Evolutionary conservation across 75 land plant species (phyloP), one percentile per base, ranked within the genome.

Genomic region (Pinus tabuliformis): DNA sequence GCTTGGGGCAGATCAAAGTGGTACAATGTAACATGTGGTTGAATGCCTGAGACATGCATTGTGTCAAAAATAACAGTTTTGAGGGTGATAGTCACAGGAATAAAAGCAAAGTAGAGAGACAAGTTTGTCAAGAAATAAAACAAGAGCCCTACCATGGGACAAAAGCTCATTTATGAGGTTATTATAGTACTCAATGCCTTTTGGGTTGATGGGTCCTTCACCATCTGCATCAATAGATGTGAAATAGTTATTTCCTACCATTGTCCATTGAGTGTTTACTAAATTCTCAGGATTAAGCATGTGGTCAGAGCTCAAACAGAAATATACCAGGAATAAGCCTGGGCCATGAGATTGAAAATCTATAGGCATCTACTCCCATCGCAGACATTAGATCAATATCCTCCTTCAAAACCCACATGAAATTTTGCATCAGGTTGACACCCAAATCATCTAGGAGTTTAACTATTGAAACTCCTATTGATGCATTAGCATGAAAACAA

Each of bases 1-100:
- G 68, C 72, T 79, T 86, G 89, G 6, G 89, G 89, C 42, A 84
- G 71, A 73, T 86, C 88, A 58, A 68, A 76, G 66, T 86, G 88
- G 73, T 77, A 64, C 4, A 87, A 73, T 0, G 77, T 73, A 14
- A 87, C 81, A 74, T 82, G 87, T 61, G 84, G 84, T 52, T 87
- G 57, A 54, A 87, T 79, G 62, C 87, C 89, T 65, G 57, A 0
- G 37, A 56, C 37, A 30, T 14, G 37, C 18, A 63, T 15, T 28
- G 6, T 26, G 61, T 59, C 36, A 63, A 5, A 6, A 14, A 30
- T 63, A 28, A 28, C 18, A 63, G 14, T 5, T 33, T 14, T 45
- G 8, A 45, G 52, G 52, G 6, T 45, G 54, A 49, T 49, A 49
- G 54, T 49, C 33, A 30, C 33, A 3, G 5, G 30, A 1, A 62